Conservation (phyloP, 2,329 filamentous ascomycete genomes). For the Exophiala mesophila region DNA sequence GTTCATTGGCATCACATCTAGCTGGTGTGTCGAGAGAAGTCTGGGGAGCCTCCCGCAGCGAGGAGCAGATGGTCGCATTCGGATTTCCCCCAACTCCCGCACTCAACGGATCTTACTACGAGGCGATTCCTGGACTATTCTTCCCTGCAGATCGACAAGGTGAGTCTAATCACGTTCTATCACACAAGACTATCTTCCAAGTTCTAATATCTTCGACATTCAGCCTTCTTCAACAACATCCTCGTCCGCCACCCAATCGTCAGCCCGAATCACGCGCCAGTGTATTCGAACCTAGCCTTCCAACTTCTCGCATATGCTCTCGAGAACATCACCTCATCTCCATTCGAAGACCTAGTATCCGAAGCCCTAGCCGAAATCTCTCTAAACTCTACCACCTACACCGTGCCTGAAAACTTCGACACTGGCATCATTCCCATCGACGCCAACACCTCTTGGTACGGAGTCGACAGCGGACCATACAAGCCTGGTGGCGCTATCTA, state of each 20-base stretch:
- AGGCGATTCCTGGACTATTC: not conserved
- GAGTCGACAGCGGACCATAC: not conserved
- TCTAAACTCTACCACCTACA: constrained; percentile 35
- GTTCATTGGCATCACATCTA: constrained; percentile 43
- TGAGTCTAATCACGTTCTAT: constrained; percentile 1
- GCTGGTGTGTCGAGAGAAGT: constrained; percentile 4
- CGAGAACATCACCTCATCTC: constrained; percentile 36
- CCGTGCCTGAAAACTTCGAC: constrained; percentile 25
- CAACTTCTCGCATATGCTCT: constrained; percentile 35
- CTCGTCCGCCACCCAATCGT: not conserved
- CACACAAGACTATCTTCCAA: not conserved
- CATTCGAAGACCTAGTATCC: constrained; percentile 33
- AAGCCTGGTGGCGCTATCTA: constrained; percentile 35
- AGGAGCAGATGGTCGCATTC: not conserved
- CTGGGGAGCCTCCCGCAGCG: not conserved
- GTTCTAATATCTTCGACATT: constrained; percentile 12
- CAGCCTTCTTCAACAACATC: constrained; percentile 4
- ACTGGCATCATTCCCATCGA: constrained; percentile 36
- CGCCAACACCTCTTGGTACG: constrained; percentile 19
- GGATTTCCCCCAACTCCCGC: constrained; percentile 6
- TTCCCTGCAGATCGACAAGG: constrained; percentile 4
- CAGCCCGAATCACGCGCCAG: constrained; percentile 31
- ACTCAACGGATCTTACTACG: not conserved
- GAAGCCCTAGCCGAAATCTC: constrained; percentile 29
- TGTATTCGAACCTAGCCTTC: constrained; percentile 36